Conservation (phyloP, 805 yeast species). For the Saturnispora bothae region DNA sequence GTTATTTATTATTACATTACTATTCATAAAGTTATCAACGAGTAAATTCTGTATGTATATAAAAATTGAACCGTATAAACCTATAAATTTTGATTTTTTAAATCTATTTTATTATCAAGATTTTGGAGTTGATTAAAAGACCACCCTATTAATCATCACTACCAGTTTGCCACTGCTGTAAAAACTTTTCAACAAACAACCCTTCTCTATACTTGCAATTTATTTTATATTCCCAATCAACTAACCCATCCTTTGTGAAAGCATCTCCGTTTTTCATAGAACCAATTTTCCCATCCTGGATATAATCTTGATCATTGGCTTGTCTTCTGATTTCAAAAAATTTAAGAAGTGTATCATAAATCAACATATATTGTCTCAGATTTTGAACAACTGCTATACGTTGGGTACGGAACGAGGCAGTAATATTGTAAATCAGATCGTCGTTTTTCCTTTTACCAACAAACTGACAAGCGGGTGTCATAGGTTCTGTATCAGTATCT, state of each 20-base stretch:
- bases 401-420: constrained; percentile 39
- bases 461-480: constrained; percentile 7
- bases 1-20: neutral
- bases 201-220: constrained; percentile 2
- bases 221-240: constrained; percentile 13
- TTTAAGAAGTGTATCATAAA: constrained; percentile 34
- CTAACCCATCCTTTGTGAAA: constrained; percentile 9
- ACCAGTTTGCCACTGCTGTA: neutral
- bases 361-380: constrained; percentile 40
- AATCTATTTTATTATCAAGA: too few species aligned
- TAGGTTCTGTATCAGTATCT: constrained; percentile 1
- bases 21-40: neutral
- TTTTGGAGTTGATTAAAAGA: too few species aligned
- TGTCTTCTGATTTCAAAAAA: constrained; percentile 13
- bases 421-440: constrained; percentile 38
- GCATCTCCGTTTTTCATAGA: neutral
- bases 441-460: constrained; percentile 7
- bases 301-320: neutral
- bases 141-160: neutral
- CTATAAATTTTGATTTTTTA: neutral
- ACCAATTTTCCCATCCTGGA: neutral
- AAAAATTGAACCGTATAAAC: neutral
- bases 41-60: neutral
- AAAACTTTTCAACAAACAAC: constrained; percentile 3
- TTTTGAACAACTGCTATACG: constrained; percentile 52